Evolutionary conservation across 306 rosid genomes (phyloP).

Genomic region (Astragalus glycyphyllos): DNA sequence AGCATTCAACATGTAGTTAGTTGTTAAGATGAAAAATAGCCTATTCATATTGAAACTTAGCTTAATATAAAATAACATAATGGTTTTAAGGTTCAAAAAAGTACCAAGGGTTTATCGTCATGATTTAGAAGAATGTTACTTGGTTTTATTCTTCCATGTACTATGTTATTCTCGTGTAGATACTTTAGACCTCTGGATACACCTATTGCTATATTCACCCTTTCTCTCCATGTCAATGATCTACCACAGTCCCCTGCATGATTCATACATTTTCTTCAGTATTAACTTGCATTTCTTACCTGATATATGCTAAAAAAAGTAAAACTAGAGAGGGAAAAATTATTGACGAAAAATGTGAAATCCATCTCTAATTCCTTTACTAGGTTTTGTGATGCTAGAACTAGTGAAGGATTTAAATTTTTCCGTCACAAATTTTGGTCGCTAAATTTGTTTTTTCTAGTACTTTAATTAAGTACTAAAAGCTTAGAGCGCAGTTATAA

Average conservation of each 20-base stretch:
- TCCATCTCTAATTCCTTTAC: too few relatives aligned
- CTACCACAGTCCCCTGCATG: conserved; percentile 53
- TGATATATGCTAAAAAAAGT: not conserved
- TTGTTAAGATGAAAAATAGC: not conserved
- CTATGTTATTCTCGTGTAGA: conserved; percentile 68
- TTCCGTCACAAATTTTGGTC: too few relatives aligned
- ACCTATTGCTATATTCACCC: conserved; percentile 79
- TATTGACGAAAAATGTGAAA: too few relatives aligned
- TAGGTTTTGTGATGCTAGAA: too few relatives aligned
- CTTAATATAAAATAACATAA: conserved; percentile 7
- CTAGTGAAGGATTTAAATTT: too few relatives aligned
- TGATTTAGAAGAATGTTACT: conserved; percentile 81
- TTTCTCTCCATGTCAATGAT: conserved; percentile 72
- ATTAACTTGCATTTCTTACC: not conserved
- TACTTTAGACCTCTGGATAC: conserved; percentile 68
- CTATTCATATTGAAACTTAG: conserved; percentile 20
- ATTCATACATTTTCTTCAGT: conserved; percentile 21
- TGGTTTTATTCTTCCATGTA: conserved; percentile 81
- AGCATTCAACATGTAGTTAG: conserved; percentile 24
- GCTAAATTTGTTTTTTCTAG: too few relatives aligned
- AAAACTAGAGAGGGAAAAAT: too few relatives aligned
- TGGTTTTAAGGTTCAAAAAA: conserved; percentile 31
- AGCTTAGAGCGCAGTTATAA: not conserved
- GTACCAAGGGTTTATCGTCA: conserved; percentile 71
- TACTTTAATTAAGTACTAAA: too few relatives aligned